These are phyloP conservation scores for Fraxinus ornus DNA, from an alignment of 305 asterid genomes.

Conservation along the genomic window DNA sequence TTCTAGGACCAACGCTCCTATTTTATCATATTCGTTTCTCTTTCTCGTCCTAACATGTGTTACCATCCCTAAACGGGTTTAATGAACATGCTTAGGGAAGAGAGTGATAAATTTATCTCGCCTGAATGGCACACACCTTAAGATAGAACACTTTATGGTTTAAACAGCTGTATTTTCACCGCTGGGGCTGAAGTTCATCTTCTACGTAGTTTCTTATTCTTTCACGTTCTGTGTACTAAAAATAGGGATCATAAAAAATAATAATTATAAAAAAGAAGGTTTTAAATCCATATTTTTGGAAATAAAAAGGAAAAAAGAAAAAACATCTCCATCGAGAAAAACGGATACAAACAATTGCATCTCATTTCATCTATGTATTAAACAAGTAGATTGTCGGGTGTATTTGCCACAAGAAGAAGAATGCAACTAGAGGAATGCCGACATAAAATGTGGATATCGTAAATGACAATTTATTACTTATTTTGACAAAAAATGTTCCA, in stretches of 20 bases:
- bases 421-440: neutral
- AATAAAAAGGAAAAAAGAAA: no score
- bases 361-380: neutral
- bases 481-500: neutral
- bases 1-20: neutral
- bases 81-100: neutral
- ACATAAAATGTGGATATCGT: neutral
- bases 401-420: neutral
- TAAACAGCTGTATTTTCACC: neutral
- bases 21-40: neutral
- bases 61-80: neutral
- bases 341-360: neutral
- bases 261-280: no score
- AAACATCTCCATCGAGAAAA: neutral
- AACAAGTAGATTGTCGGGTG: neutral
- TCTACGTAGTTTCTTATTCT: neutral
- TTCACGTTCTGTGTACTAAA: neutral
- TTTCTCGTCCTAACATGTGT: neutral
- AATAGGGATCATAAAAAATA: neutral
- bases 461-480: neutral
- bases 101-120: neutral
- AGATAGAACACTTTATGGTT: neutral
- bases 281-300: neutral
- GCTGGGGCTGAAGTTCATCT: neutral
- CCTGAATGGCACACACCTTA: neutral